phyloP scores from a whole-genome alignment of 192 early-diverging fungal species.

The Umbelopsis sp. region DNA sequence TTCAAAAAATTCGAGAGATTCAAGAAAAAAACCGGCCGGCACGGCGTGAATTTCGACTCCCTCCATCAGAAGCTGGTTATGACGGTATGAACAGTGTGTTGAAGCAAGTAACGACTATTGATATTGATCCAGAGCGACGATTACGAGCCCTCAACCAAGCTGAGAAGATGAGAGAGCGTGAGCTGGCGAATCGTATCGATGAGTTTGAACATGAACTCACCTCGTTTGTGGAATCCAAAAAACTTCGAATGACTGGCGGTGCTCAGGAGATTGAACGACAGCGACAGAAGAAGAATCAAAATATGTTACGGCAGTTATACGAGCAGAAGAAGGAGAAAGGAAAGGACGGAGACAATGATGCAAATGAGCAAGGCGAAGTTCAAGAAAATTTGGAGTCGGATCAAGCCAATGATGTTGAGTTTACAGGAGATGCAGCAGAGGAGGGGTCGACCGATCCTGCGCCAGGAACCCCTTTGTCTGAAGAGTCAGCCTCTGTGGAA shows the following conservation, averaged over 20 bases:
- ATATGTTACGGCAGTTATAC: slow-evolving; percentile 58
- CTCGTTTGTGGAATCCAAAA: slow-evolving; percentile 61
- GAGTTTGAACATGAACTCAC: slow-evolving; percentile 75
- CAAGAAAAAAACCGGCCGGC: slow-evolving; percentile 43
- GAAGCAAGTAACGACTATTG: slow-evolving; percentile 64
- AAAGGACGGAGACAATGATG: background rate
- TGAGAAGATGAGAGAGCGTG: slow-evolving; percentile 60
- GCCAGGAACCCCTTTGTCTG: no score
- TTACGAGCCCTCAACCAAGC: slow-evolving; percentile 65
- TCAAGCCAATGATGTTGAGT: background rate
- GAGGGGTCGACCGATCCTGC: no score
- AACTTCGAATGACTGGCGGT: slow-evolving; percentile 73
- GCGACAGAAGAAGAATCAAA: slow-evolving; percentile 63
- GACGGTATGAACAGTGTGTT: slow-evolving; percentile 66
- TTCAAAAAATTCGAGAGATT: slow-evolving; percentile 56
- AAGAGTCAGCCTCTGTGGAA: no score
- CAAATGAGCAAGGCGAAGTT: background rate
- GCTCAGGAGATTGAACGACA: slow-evolving; percentile 68
- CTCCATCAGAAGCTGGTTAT: slow-evolving; percentile 47
- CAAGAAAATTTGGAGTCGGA: background rate
- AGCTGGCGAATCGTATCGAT: slow-evolving; percentile 65
- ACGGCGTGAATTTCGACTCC: slow-evolving; percentile 45
- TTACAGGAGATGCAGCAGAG: background rate
- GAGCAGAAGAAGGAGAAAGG: background rate
- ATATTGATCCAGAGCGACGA: slow-evolving; percentile 60